Base-by-base conservation (phyloP, 208 protist genomes). In the Trichomonas tenax region DNA sequence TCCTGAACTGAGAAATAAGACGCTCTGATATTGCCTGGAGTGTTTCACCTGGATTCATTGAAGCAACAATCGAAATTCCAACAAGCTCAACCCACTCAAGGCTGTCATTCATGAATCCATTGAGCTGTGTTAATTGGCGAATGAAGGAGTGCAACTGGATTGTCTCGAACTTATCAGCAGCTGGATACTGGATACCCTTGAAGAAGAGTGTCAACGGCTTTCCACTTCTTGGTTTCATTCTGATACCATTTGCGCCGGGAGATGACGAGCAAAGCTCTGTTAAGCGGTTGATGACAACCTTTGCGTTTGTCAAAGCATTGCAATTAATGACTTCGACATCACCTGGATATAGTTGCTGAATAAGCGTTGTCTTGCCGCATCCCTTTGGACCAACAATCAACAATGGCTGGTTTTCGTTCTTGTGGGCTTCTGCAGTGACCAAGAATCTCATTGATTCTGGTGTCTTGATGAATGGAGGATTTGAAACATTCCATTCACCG, bases 121-220 rank as follows among this genome's bases (percentile, higher is more conserved):
- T 93, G 10, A 93, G 44, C 15, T 93, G 86, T n/a, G 40, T 48
- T 0, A 99, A 96, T 97, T 99, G 99, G 97, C 99, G 98, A 45
- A 99, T 97, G 49, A 99, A 98, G 0, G 98, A 98, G 96, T 99
- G 98, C n/a, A 99, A 97, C 97, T 99, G 98, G 58, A 99, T 98
- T 31, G 99, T 99, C 95, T 98, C 98, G 97, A 99, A 99, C 97
- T 98, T 98, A 97, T 99, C 99, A 14, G 99, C 98, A 97, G 98
- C 98, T 14, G 99, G 98, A 95, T 99, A 97, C 97, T 99, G 99
- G 58, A 99, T 97, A 97, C 99, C 98, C 97, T 96, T 97, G 44
- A 97, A 81, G 48, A 96, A 97, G 0, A 97, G 96, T 31, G 99
- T 98, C 17, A 99, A 97, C 0, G 98, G 97, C 90, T 99, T 98